Percentiles rank a stretch among this genome's conserved stretches.
phyloP scores from a whole-genome alignment of 768 basidiomycete species.

The Tephrocybe sp. region DNA sequence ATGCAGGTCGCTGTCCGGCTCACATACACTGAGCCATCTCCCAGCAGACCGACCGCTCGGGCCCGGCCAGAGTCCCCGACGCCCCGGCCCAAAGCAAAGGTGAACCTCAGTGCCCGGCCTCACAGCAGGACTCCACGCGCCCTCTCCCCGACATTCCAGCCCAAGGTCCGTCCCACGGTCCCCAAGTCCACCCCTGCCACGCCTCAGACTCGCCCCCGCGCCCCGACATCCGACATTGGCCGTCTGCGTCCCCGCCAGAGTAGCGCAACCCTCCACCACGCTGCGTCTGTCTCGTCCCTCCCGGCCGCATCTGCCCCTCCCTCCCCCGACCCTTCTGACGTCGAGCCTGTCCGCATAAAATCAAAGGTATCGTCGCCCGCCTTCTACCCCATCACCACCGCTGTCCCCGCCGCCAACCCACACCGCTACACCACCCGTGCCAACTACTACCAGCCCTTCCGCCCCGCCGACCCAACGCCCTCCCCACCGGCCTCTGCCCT shows the following conservation, averaged over 20 bases:
- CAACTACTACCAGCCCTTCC: conserved; percentile 37
- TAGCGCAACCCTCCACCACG: conserved; percentile 36
- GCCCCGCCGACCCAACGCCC: conserved; percentile 52
- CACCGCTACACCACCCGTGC: conserved; percentile 48
- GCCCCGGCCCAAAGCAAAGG: conserved; percentile 56
- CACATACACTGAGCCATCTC: conserved; percentile 36
- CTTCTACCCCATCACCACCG: conserved; percentile 62
- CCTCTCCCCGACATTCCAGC: conserved; percentile 35
- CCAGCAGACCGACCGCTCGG: conserved; percentile 22
- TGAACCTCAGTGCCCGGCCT: conserved; percentile 49
- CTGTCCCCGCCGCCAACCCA: conserved; percentile 55
- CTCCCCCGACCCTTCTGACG: conserved; percentile 18
- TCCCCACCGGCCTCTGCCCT: conserved; percentile 73
- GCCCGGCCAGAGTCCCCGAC: conserved; percentile 20
- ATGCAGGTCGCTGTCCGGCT: conserved; percentile 55
- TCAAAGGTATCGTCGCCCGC: conserved; percentile 59
- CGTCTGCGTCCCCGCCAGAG: conserved; percentile 25
- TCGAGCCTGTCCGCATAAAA: conserved; percentile 44
- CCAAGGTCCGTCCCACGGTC: conserved; percentile 24
- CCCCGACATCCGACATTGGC: conserved; percentile 17
- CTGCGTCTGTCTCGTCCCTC: conserved; percentile 33
- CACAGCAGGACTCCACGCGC: neutral
- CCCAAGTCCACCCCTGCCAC: conserved; percentile 28
- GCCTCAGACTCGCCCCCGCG: conserved; percentile 23
- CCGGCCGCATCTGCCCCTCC: conserved; percentile 9